Base-by-base conservation (phyloP, 2,329 filamentous ascomycete species). In the Fusarium siculi region DNA sequence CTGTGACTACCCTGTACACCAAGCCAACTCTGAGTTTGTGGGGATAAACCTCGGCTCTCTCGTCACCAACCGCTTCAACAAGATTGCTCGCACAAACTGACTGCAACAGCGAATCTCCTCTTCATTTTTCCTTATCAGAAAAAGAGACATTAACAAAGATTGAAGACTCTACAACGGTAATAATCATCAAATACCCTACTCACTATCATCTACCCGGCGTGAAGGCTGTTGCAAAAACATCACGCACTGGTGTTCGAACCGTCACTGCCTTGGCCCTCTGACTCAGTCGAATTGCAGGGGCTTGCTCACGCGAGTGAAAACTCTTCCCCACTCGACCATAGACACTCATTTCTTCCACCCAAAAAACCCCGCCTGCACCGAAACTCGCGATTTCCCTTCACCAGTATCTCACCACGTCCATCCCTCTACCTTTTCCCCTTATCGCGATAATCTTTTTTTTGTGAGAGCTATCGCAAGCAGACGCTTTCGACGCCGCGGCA, bases 311-410 rank as follows among this genome's bases (percentile, higher is more conserved):
- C 60, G 50, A 71, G 72, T 67, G 61, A 74, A 68, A 55, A 70
- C 50, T 54, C 55, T 74, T 79, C 76, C 78, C 79, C 78, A 78
- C 78, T 80, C 77, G 79, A 78, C 79, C 79, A 80, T 60, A 65
- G 61, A 68, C 53, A 52, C 54, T 62, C 52, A n/a, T 63, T 44
- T 58, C 62, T 60, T 43, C 34, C 46, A 36, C 32, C 57, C 47
- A 73, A 73, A 73, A 75, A 70, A 63, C 76, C 72, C 74, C 75
- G 67, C 77, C 63, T 62, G 63, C 37, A 47, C 62, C 72, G 40
- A 68, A 69, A 72, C 67, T 66, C 68, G 62, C 68, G 55, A 71
- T 74, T 78, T 78, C 71, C 60, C 63, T 68, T 70, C 60, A 58
- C 70, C 75, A 78, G 66, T 76, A 70, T 77, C 68, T 58, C 60